Base-by-base conservation (phyloP, 2,329 filamentous ascomycete genomes). In the Penicillium sp. region DNA sequence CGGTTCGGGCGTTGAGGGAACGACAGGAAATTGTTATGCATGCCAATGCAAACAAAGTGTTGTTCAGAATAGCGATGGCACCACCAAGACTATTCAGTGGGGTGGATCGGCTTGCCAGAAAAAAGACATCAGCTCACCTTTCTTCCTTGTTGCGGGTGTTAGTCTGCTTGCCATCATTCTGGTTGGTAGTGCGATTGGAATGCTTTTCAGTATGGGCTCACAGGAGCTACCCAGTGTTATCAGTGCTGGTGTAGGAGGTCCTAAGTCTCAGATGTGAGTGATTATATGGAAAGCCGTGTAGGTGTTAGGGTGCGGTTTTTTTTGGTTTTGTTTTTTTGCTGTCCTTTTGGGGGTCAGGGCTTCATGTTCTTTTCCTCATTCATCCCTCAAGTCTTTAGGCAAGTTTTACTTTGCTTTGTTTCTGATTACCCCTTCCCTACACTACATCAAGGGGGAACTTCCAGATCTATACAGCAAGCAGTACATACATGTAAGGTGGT, bases 221-320 rank as follows among this genome's bases (percentile, higher is more conserved):
- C 87, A 96, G 79, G 89, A 92, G 77, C 81, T 97, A 63, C 94
- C 94, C 0, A 92, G 92, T 67, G 93, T 99, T 9, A 93, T 99
- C 74, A 91, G 92, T n/a, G 94, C 94, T 48, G 94, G 94, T 62
- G 93, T 99, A 38, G 90, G 89, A 63, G 85, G 86, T 58, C 82
- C 87, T 35, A 91, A 72, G 50, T 65, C 70, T 57, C 78, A 80
- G 67, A 81, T 75, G 31, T 33, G 31, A 33, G 62, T 77, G 59
- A 71, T 58, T 13, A 41, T 13, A 19, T 17, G 9, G 21, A 41
- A 37, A 4, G 33, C 41, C n/a, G 9, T 50, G 29, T 35, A 8
- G n/a, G 58, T 52, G 29, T 31, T 40, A 21, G 23, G 43, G 15
- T 4, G 38, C 37, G 19, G 25, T 15, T 41, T 27, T 33, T 13